phyloP scores from a whole-genome alignment of 208 protist species.

The Trypanosoma avium region DNA sequence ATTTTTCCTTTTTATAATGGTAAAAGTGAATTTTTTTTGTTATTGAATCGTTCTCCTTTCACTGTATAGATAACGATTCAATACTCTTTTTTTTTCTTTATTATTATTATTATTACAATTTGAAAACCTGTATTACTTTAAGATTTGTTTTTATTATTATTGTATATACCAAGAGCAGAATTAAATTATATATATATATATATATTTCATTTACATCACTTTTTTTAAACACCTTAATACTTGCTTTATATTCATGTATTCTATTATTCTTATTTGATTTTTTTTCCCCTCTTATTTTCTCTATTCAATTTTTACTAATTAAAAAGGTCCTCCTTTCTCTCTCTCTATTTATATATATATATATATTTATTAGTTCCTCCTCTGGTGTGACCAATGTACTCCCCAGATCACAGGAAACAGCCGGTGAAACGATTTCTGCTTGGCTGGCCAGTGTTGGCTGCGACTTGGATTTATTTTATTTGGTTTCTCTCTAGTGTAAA shows the following conservation, averaged over 20 bases:
- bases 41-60: too few relatives aligned
- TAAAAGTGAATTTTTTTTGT: too few relatives aligned
- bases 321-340: conserved; percentile 2
- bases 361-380: neutral
- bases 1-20: conserved; percentile 6
- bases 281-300: conserved; percentile 6
- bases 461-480: conserved; percentile 30
- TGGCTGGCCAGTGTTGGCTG: conserved; percentile 55
- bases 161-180: too few relatives aligned
- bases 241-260: neutral
- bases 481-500: conserved; percentile 31
- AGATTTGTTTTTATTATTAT: too few relatives aligned
- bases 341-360: conserved; percentile 17
- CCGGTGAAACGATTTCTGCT: conserved; percentile 42
- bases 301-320: conserved; percentile 1
- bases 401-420: conserved; percentile 35
- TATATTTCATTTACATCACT: conserved; percentile 1
- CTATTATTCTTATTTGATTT: neutral
- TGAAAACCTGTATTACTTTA: too few relatives aligned
- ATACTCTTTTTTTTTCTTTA: too few relatives aligned
- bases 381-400: conserved; percentile 23
- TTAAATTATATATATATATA: neutral
- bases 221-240: neutral
- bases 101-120: too few relatives aligned
- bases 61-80: too few relatives aligned